phyloP scores from a whole-genome alignment of 2,329 filamentous ascomycete genomes.

The Trichoderma afroharzianum region DNA sequence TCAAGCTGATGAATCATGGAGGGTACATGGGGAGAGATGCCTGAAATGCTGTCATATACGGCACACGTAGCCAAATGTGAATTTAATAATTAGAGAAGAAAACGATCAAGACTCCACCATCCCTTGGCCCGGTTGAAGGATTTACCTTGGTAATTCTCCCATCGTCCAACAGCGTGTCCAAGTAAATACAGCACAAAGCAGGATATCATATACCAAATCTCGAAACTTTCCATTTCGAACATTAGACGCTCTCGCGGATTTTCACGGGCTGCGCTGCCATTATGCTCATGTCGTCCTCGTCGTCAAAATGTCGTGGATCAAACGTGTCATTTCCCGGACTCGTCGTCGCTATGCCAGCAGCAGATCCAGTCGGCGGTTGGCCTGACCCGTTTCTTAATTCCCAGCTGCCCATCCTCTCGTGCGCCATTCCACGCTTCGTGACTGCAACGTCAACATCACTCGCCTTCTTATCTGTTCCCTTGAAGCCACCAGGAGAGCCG shows the following conservation, averaged over 20 bases:
- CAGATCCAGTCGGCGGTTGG: constrained; percentile 18
- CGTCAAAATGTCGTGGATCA: constrained; percentile 20
- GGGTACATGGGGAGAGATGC: background rate
- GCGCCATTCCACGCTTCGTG: constrained; percentile 36
- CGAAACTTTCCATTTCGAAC: background rate
- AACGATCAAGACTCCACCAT: background rate
- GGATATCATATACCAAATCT: background rate
- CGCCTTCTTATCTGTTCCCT: constrained; percentile 42
- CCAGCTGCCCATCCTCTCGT: constrained; percentile 50
- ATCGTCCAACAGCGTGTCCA: background rate
- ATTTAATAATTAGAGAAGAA: background rate
- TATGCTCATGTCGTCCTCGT: constrained; percentile 31
- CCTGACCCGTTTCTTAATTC: constrained; percentile 35
- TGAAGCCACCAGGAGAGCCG: constrained; percentile 38
- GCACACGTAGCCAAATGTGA: background rate
- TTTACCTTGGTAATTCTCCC: background rate
- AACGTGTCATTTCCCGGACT: constrained; percentile 17
- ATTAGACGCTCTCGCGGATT: constrained; percentile 38
- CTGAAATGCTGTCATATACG: background rate
- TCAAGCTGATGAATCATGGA: background rate
- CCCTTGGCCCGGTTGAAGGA: background rate
- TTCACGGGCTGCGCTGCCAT: constrained; percentile 36
- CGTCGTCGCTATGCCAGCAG: constrained; percentile 25
- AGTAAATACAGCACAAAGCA: background rate
- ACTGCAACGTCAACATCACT: constrained; percentile 43